Base-by-base conservation (phyloP, 345 rosid genomes). In the Eucalyptus leucophloia region DNA sequence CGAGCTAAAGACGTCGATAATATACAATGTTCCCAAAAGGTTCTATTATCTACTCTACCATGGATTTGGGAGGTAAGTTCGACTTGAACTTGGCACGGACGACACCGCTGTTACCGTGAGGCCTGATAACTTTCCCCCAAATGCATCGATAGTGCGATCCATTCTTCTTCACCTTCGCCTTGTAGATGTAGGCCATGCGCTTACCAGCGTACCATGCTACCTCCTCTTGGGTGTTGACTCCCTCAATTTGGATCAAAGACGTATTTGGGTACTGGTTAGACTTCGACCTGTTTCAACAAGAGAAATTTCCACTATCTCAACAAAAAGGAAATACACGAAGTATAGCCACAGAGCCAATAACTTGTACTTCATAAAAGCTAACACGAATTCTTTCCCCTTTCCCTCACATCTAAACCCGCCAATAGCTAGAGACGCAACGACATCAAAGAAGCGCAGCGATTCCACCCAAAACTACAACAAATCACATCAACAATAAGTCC, bases 21-120 rank as follows among this genome's bases (percentile, higher is more conserved):
- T 23, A 37, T 23, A 40, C 3, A 1, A 77, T 40, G 47, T 2
- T 77, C 47, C 47, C 30, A 77, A 77, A 12, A 77, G 30, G 85
- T 21, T 77, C 24, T 21, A 40, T 40, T 21, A 40, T 32, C 7
- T 14, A 77, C 17, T 32, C 18, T 93, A 97, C 99, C 99, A 97
- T 97, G 18, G 99, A 95, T 90, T 92, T 97, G 7, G 99, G 98
- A 86, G 99, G 99, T 87, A 96, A 91, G 89, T 97, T 97, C 44
- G 98, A 96, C 91, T 95, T 97, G 95, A 97, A 97, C 94, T 95
- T 95, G 17, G 98, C 95, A 37, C 99, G 97, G 15, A 97, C 98
- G 10, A 97, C 97, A 28, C 99, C 98, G 12, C 96, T 97, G 96
- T 97, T 97, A 90, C 99, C 99, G 72, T 96, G 98, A 90, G 99